Percentiles rank a stretch among this genome's conserved stretches.
Conservation (phyloP, 73 alveolate genomes). For the Symbiodinium pilosum region DNA sequence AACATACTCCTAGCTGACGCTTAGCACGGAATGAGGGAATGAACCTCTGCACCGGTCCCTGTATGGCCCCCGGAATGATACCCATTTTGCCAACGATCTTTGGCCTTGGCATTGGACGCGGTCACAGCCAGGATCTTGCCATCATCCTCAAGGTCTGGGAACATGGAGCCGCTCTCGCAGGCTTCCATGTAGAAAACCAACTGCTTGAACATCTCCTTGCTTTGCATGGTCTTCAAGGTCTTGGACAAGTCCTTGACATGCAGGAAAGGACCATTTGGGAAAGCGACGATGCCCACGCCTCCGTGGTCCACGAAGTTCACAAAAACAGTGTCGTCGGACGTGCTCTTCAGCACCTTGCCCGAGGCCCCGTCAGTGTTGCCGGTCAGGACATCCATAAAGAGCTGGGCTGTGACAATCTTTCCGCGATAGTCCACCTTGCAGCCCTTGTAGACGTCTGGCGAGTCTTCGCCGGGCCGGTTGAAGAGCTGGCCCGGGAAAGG, state of each 20-base stretch:
- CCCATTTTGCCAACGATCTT: neutral
- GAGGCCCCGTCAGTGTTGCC: slow-evolving; percentile 96
- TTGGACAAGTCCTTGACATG: slow-evolving; percentile 97
- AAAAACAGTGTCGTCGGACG: slow-evolving; percentile 96
- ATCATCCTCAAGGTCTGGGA: slow-evolving; percentile 92
- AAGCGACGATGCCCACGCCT: slow-evolving; percentile 97
- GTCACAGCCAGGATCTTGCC: slow-evolving; percentile 71
- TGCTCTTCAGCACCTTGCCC: slow-evolving; percentile 97
- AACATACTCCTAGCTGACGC: no score
- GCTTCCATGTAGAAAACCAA: slow-evolving; percentile 98
- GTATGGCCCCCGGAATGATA: neutral
- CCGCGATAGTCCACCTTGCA: slow-evolving; percentile 98
- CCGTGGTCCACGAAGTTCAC: slow-evolving; percentile 99
- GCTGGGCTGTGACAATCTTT: slow-evolving; percentile 98
- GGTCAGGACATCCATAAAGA: slow-evolving; percentile 97
- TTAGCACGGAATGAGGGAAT: no score
- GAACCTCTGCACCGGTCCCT: no score
- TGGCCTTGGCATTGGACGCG: slow-evolving; percentile 95
- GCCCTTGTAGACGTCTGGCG: slow-evolving; percentile 98
- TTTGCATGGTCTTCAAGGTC: slow-evolving; percentile 98
- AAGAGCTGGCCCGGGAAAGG: slow-evolving; percentile 98
- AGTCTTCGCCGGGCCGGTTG: slow-evolving; percentile 97
- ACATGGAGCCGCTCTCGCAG: slow-evolving; percentile 99
- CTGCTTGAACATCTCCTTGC: slow-evolving; percentile 97
- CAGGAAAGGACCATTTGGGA: slow-evolving; percentile 97